Evolutionary conservation across 345 rosid genomes (phyloP), one percentile per base, ranked within the genome.

Genomic region (Kandelia obovata): DNA sequence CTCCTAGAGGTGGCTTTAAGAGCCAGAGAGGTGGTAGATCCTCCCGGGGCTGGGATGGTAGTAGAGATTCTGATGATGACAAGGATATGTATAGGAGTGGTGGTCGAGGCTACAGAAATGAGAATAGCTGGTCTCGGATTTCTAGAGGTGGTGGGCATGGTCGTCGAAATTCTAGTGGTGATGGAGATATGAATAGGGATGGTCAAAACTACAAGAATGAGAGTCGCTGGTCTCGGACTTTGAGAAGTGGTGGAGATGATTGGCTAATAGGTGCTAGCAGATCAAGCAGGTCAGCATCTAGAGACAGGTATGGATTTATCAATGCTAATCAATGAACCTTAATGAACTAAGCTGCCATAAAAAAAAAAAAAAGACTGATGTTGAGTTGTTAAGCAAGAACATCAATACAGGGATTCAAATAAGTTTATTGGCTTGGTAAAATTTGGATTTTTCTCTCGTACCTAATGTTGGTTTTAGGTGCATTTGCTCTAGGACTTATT

Each of bases 181-280:
- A 68, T 68, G 82, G 37, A 7, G 56, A 73, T 26, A 52, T 26
- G 56, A 77, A n/a, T 71, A 78, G 79, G 71, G 88, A 90, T 73
- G 86, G 95, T 28, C 81, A 76, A 73, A 87, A 82, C 84, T 52
- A 37, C 66, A 72, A 80, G 49, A 60, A 58, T 68, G 78, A 71
- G 53, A 80, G 69, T 64, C 83, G 81, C 80, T 79, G 84, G 87
- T 82, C 92, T 27, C 83, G 84, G 47, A 28, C 62, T 64, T 82
- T 93, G 7, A 88, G 84, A 72, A 80, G 82, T 77, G 74, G 83
- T 74, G 76, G 76, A 20, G 87, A 79, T 83, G 96, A 87, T 80
- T 91, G 97, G 97, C 75, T 88, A 71, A 86, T 87, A 62, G 84
- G 95, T 68, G 89, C 88, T 62, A 78, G 89, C 61, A 79, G 81